A percentile compares a stretch with the other conserved stretches of the same genome.
phyloP scores from a whole-genome alignment of 257 asterid species.

The Gentiana straminea region DNA sequence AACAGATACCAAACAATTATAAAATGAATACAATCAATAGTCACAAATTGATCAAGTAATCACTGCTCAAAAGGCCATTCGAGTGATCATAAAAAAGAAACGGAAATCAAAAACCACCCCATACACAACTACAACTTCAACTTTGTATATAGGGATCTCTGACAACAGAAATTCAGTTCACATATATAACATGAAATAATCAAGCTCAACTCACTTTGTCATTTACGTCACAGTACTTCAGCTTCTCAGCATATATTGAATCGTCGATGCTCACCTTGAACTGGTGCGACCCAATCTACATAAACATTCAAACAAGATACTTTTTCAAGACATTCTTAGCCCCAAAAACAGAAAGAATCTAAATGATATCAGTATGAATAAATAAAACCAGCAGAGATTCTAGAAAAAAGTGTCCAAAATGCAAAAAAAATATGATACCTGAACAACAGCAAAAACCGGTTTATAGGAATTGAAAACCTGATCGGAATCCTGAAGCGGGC shows the following conservation, averaged over 20 bases:
- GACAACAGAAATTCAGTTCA: background rate
- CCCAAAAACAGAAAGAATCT: too few species aligned
- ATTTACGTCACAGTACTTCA: constrained; percentile 79
- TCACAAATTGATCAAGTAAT: too few species aligned
- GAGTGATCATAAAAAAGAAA: too few species aligned
- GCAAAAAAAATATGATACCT: constrained; percentile 28
- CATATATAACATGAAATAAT: background rate
- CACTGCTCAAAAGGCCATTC: too few species aligned
- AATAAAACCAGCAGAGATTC: background rate
- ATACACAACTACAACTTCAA: background rate
- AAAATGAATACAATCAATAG: too few species aligned
- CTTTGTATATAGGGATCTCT: too few species aligned
- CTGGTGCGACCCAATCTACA: constrained; percentile 91
- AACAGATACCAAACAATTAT: too few species aligned
- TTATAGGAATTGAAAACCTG: constrained; percentile 48
- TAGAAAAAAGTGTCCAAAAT: background rate
- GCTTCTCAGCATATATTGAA: constrained; percentile 56
- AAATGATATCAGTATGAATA: background rate
- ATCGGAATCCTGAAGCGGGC: constrained; percentile 55
- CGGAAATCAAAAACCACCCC: background rate
- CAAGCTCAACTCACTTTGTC: constrained; percentile 57
- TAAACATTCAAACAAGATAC: background rate
- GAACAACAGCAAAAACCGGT: constrained; percentile 72
- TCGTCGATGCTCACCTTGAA: constrained; percentile 93
- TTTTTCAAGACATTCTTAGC: too few species aligned